Evolutionary conservation across 768 basidiomycete species (phyloP).

Genomic region (Hemileccinum rubropunctum): DNA sequence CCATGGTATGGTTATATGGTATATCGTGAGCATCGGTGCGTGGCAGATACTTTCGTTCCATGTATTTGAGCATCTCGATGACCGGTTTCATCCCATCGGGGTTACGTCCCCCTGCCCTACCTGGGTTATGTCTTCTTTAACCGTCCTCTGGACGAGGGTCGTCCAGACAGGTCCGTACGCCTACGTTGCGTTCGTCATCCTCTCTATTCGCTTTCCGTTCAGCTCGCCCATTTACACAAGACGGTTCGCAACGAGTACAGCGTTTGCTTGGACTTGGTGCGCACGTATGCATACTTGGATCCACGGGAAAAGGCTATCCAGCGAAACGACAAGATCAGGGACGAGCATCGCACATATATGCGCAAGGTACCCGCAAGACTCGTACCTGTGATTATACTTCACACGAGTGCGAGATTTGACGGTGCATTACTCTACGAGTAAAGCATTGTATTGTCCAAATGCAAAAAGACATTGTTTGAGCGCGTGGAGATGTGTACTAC

Average conservation of each 20-base stretch:
- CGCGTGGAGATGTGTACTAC: no score
- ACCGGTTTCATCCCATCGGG: constrained; percentile 8
- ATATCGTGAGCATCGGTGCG: background rate
- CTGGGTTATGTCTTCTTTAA: background rate
- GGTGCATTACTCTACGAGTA: no score
- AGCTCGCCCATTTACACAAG: no score
- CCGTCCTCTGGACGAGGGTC: background rate
- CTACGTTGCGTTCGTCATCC: constrained; percentile 14
- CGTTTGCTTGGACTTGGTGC: no score
- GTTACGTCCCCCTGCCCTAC: background rate
- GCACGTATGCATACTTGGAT: no score
- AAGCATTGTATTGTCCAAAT: no score
- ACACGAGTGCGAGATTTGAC: no score
- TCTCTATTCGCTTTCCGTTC: constrained; percentile 5
- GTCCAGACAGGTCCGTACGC: constrained; percentile 15
- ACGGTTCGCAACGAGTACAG: no score
- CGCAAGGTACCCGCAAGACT: constrained; percentile 11
- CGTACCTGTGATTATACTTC: constrained; percentile 1
- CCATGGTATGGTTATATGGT: no score
- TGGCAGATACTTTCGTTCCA: background rate
- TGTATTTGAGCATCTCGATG: constrained; percentile 2
- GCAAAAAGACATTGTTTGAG: no score
- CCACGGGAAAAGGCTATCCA: constrained; percentile 8
- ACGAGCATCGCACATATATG: constrained; percentile 13
- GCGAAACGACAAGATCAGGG: constrained; percentile 1